phyloP scores from a whole-genome alignment of 768 basidiomycete species.

The Lactarius evosmus region DNA sequence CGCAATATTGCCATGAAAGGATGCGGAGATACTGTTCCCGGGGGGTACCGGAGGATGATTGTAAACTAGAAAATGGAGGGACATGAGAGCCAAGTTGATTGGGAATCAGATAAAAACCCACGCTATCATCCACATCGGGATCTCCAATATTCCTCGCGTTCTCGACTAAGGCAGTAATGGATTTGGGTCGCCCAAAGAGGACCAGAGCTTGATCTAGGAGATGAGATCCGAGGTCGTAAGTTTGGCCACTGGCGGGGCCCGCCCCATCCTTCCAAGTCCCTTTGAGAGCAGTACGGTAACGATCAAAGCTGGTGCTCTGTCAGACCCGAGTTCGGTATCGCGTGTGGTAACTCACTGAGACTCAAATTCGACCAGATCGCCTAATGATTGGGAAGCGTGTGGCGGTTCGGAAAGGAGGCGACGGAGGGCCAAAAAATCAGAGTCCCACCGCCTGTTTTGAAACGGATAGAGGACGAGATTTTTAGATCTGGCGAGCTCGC shows the following conservation, averaged over 20 bases:
- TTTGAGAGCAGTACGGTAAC: slow-evolving; percentile 62
- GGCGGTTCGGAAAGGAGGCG: slow-evolving; percentile 54
- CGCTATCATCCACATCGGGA: slow-evolving; percentile 63
- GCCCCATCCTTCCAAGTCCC: slow-evolving; percentile 79
- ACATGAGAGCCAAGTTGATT: slow-evolving; percentile 51
- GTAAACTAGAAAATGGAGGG: slow-evolving; percentile 32
- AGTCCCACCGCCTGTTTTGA: slow-evolving; percentile 77
- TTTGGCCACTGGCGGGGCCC: slow-evolving; percentile 57
- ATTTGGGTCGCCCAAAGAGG: slow-evolving; percentile 72
- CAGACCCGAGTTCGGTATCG: background rate
- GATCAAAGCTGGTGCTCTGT: slow-evolving; percentile 55
- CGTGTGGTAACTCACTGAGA: slow-evolving; percentile 52
- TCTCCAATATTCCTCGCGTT: slow-evolving; percentile 67
- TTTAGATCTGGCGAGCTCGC: slow-evolving; percentile 54
- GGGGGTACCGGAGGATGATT: slow-evolving; percentile 32
- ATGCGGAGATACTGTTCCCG: slow-evolving; percentile 40
- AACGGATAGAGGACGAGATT: slow-evolving; percentile 64
- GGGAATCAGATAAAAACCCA: slow-evolving; percentile 36
- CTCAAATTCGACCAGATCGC: slow-evolving; percentile 66
- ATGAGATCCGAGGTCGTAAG: slow-evolving; percentile 79
- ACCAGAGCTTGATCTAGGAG: slow-evolving; percentile 73
- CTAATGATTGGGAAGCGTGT: slow-evolving; percentile 51
- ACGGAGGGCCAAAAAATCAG: slow-evolving; percentile 68
- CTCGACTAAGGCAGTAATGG: slow-evolving; percentile 63
- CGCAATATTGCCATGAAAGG: slow-evolving; percentile 67